Evolutionary conservation across 2,329 filamentous ascomycete genomes (phyloP), one percentile per base, ranked within the genome.

Genomic region (Aspergillus sp.): DNA sequence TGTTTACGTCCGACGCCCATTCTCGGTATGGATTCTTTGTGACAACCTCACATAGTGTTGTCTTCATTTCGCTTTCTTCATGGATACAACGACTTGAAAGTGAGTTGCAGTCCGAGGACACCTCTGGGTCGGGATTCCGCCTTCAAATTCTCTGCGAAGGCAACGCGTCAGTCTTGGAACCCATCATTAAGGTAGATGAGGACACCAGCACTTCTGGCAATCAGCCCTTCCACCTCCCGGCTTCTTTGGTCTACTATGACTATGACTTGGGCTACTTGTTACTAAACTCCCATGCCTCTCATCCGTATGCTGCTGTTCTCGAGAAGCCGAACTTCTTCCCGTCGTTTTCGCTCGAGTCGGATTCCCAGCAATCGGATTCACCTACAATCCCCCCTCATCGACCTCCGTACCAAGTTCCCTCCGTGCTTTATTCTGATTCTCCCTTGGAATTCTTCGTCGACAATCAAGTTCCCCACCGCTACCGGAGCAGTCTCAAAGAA

Each of bases 11-110:
- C 17, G 84, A 86, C 62, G 71, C 81, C 3, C 75, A 77, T 37
- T 84, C 83, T 46, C 79, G 81, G 33, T 86, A 87, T 65, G 80
- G 79, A 15, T 80, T 87, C 59, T 86, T 85, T 63, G 78, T 86
- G 31, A 86, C 85, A 1, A 80, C 82, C 23, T 71, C 77, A 15
- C 78, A 71, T 7, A 84, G 81, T 23, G 78, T 87, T 4, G 80
- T 76, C 58, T 84, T 77, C 59, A 68, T 88, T 35, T 85, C 82
- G 3, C 70, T 87, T 50, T 75, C 79, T 45, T 76, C 80, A 0
- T 88, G 85, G 85, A 77, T 82, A 24, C 74, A 78, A 33, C 77
- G 79, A 44, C 71, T 88, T 1, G 83, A 86, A 67, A 77, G 77
- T 14, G 86, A 88, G 63, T 68, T 88, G 21, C 77, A 79, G 23